A percentile compares a stretch with the other conserved stretches of the same genome.
phyloP scores from a whole-genome alignment of 2,329 filamentous ascomycete species.

The Colletotrichum gloeosporioides region DNA sequence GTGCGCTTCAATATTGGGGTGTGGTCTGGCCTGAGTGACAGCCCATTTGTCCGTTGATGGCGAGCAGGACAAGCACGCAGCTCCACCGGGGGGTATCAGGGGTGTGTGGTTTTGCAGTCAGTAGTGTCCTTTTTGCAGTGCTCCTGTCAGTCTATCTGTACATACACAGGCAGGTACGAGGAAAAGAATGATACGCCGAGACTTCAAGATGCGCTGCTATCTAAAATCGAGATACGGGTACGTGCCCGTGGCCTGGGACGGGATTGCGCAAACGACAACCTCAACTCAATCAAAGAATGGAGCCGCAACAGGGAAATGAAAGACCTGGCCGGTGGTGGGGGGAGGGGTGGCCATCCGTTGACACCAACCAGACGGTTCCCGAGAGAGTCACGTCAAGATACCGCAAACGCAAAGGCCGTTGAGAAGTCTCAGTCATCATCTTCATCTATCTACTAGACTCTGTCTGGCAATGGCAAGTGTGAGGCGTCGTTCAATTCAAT shows the following conservation, averaged over 20 bases:
- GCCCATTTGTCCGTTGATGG: conserved; percentile 10
- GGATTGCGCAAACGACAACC: conserved; percentile 14
- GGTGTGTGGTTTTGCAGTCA: background rate
- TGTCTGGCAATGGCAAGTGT: background rate
- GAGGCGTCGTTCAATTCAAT: background rate
- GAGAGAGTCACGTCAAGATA: background rate
- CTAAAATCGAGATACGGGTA: background rate
- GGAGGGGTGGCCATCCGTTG: background rate
- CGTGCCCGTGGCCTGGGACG: background rate
- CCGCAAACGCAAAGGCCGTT: background rate
- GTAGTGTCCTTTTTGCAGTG: background rate
- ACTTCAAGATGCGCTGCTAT: background rate
- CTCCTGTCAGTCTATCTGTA: background rate
- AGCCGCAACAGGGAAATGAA: background rate
- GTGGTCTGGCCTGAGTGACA: conserved; percentile 6
- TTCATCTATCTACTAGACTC: background rate
- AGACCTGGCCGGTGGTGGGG: background rate
- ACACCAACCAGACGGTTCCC: background rate
- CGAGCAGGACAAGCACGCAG: background rate
- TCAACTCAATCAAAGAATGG: background rate
- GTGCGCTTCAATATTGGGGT: background rate
- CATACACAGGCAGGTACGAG: background rate
- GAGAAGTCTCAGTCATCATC: background rate
- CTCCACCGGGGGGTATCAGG: background rate
- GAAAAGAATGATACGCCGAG: background rate